Evolutionary conservation across 2,329 filamentous ascomycete species (phyloP).

Genomic region (Phaeoacremonium minimum): DNA sequence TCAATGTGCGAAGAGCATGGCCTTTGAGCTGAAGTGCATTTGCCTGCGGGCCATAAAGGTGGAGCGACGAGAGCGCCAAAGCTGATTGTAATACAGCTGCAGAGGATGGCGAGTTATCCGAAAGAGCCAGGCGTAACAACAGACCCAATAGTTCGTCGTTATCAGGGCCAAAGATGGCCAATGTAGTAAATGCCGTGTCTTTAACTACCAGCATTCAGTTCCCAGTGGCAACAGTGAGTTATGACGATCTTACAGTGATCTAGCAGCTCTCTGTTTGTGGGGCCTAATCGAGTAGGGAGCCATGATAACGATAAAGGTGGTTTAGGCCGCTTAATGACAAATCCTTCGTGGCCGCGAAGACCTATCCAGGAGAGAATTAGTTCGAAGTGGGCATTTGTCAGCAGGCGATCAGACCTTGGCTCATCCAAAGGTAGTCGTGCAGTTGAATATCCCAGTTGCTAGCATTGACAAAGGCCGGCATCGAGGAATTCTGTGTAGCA

Average conservation of each 20-base stretch:
- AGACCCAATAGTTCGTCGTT: slow-evolving; percentile 14
- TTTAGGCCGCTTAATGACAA: slow-evolving; percentile 12
- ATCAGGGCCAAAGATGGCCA: slow-evolving; percentile 14
- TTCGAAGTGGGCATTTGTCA: slow-evolving; percentile 9
- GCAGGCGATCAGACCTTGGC: slow-evolving; percentile 13
- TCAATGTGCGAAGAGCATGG: slow-evolving; percentile 13
- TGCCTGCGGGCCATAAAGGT: slow-evolving; percentile 14
- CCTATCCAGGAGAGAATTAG: slow-evolving; percentile 13
- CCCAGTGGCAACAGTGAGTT: too few species aligned
- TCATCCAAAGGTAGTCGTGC: slow-evolving; percentile 14
- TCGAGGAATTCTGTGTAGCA: slow-evolving; percentile 11
- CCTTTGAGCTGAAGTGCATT: slow-evolving; percentile 13
- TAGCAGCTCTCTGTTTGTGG: slow-evolving; percentile 13
- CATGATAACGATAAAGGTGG: slow-evolving; percentile 12
- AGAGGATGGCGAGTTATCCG: slow-evolving; percentile 14
- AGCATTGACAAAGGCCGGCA: slow-evolving; percentile 14
- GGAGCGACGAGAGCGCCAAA: slow-evolving; percentile 15
- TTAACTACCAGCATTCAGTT: slow-evolving; percentile 13
- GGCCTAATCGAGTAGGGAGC: slow-evolving; percentile 12
- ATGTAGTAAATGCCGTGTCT: slow-evolving; percentile 11
- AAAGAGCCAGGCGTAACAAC: slow-evolving; percentile 13
- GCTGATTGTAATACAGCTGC: slow-evolving; percentile 14
- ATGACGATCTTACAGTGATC: slow-evolving; percentile 15
- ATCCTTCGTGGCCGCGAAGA: slow-evolving; percentile 10
- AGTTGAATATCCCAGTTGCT: slow-evolving; percentile 16